phyloP scores from a whole-genome alignment of 108 stramenopile species.

The Skeletonema potamos region DNA sequence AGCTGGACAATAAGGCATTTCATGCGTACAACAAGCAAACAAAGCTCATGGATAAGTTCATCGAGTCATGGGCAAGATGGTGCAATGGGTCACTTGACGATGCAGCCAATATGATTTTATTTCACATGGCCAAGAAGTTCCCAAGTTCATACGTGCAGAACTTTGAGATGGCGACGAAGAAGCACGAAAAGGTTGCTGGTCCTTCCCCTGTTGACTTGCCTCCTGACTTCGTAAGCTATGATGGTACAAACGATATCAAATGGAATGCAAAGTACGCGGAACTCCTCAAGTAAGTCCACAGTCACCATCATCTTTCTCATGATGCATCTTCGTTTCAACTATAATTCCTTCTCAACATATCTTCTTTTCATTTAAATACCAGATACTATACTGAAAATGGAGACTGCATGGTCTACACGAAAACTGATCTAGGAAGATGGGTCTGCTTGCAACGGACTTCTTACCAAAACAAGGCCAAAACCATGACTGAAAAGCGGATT shows the following conservation, averaged over 20 bases:
- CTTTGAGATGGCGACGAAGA: constrained; percentile 11
- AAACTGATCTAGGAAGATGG: constrained; percentile 11
- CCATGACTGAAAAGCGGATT: constrained; percentile 48
- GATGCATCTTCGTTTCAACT: neutral
- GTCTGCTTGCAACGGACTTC: constrained; percentile 2
- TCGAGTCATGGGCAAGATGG: neutral
- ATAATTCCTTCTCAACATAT: neutral
- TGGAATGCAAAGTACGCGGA: constrained; percentile 11
- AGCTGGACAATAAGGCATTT: neutral
- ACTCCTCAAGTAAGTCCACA: constrained; percentile 5
- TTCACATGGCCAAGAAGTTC: constrained; percentile 1
- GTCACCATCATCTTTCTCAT: neutral
- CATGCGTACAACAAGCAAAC: constrained; percentile 9
- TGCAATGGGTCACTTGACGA: neutral
- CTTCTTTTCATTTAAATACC: neutral
- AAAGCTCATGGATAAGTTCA: constrained; percentile 3
- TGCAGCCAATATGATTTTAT: constrained; percentile 8
- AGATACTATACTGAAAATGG: constrained; percentile 3
- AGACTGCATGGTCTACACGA: constrained; percentile 13
- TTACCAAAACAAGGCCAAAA: neutral
- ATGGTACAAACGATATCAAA: constrained; percentile 15
- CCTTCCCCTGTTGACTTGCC: neutral
- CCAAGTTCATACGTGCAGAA: constrained; percentile 1
- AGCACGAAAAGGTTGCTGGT: neutral
- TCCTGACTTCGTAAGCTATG: constrained; percentile 9